Evolutionary conservation across 148 eudicot genomes (phyloP), one percentile per base, ranked within the genome.

Genomic region (Vaccinium corymbosum): DNA sequence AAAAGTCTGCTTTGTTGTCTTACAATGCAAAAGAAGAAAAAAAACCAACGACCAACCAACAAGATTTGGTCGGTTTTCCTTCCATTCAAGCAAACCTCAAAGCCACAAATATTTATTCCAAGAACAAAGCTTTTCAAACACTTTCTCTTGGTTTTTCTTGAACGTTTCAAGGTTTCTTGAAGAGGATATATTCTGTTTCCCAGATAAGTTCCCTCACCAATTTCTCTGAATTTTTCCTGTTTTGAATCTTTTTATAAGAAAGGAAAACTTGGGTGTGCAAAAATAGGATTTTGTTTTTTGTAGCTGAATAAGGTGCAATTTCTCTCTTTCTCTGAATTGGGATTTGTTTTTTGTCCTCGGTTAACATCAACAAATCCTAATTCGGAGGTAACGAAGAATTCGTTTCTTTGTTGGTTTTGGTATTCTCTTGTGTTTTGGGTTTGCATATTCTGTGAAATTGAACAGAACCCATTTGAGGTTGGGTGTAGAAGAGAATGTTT

Each of bases 311-410:
- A 2, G 78, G 19, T 11, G 13, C 62, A 29, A 12, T 85, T 75
- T 76, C 25, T 77, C 82, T 64, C 49, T 66, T 17, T 78, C 64
- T 81, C 84, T 62, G 81, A 76, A 82, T 85, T 85, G 84, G 87
- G 84, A 52, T 85, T 81, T 77, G 78, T 55, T 35, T 22, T 82
- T 82, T 68, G 46, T 76, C 74, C 81, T 19, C 49, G 13, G 53
- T 71, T 70, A 27, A 6, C 59, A 68, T 29, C 61, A 68, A 56
- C 46, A 68, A 81, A 53, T 85, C 82, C 70, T 66, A 64, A 77
- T 76, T 82, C 38, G 84, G 87, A 59, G 62, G 49, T 32, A 61
- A 56, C 80, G 75, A 2, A 77, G 32, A 57, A 55, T 80, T 75
- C n/a, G 11, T 85, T 81, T 81, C 19, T 76, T 20, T 51, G 49